Conservation (phyloP, 2,329 filamentous ascomycete species). For the Trichoderma sp. region DNA sequence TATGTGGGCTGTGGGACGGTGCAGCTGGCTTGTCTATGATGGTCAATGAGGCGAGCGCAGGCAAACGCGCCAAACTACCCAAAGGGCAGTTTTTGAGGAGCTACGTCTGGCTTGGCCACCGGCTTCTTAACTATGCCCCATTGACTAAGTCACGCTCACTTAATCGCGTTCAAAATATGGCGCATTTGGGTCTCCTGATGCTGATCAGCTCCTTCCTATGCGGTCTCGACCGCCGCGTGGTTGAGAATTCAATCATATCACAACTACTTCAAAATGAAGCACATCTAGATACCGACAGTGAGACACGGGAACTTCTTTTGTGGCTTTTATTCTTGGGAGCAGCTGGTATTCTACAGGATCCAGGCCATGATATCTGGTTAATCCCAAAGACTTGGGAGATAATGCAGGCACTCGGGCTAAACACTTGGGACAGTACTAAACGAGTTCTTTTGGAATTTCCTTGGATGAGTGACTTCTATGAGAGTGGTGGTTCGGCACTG, state of each 20-base stretch:
- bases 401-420: neutral
- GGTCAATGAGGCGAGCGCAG: neutral
- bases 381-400: neutral
- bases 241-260: neutral
- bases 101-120: neutral
- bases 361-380: neutral
- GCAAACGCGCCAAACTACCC: neutral
- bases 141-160: neutral
- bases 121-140: neutral
- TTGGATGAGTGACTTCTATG: neutral
- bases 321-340: neutral
- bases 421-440: neutral
- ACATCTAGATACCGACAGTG: neutral
- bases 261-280: neutral
- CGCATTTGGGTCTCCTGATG: neutral
- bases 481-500: neutral
- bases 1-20: neutral
- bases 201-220: neutral
- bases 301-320: neutral
- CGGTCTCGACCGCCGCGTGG: neutral
- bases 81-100: neutral
- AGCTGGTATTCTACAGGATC: neutral
- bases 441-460: neutral
- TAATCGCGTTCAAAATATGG: neutral
- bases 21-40: neutral